Evolutionary conservation across 148 eudicot species (phyloP), one percentile per base, ranked within the genome.

Genomic region (Rheum nobile): DNA sequence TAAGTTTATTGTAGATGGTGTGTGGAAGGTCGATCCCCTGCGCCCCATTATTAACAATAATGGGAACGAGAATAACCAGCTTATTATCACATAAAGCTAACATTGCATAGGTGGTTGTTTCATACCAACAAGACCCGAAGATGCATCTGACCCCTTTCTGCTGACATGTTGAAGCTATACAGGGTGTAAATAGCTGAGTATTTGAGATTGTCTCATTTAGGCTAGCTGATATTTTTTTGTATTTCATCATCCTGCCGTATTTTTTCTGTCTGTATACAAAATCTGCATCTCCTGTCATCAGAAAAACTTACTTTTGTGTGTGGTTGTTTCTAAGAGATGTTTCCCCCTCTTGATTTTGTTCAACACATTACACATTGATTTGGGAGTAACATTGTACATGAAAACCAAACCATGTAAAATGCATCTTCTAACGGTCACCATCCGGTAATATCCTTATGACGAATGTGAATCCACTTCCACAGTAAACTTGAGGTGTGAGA

Each of bases 381-480:
- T 21, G 55, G 3, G 31, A 8, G 12, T 21, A 8, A n/a, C 12
- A 52, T 52, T 24, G 11, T 54, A 54, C 29, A 54, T 54, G 29
- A 54, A 22, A 4, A 6, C 63, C 22, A 54, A 22, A 8, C 29
- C 6, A 54, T 54, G n/a, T n/a, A 0, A 22, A 54, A 22, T 1
- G 12, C 0, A 46, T 16, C 50, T 19, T 19, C 22, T 19, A 19
- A n/a, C 26, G 6, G 1, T 55, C 5, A 28, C 26, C 57, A 26
- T 19, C 6, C 28, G 74, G 57, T 32, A 1, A 38, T 70, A 22
- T 75, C 77, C 77, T 82, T 42, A 78, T 67, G 19, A 74, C 86
- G 65, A 83, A 86, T 4, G 92, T 83, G 83, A 95, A 95, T n/a
- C 98, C 98, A 79, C 97, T 91, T 74, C 98, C 98, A 77, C 98